These are phyloP conservation scores for Phylloporus sp. DNA, from an alignment of 768 basidiomycete genomes.

Conservation along the genomic window DNA sequence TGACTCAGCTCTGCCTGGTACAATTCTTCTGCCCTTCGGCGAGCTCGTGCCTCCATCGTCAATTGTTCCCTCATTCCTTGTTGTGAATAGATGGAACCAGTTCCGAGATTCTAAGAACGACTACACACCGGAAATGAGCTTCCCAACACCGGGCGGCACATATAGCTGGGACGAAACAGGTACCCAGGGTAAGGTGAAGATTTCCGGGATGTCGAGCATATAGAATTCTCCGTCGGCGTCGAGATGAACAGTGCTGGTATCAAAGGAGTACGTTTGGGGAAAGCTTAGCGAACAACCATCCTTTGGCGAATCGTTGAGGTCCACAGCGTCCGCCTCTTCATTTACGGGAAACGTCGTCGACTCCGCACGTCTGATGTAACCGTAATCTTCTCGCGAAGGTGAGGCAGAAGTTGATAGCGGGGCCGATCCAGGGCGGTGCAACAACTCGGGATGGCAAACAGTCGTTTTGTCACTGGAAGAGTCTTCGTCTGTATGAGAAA, in stretches of 20 bases:
- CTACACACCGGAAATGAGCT: constrained; percentile 32
- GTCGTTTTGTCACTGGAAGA: neutral
- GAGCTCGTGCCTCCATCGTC: constrained; percentile 27
- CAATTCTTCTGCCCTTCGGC: constrained; percentile 30
- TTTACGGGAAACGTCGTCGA: neutral
- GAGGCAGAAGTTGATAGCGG: neutral
- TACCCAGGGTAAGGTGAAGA: constrained; percentile 33
- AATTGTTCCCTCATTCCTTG: constrained; percentile 34
- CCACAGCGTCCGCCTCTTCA: neutral
- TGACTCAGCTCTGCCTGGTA: constrained; percentile 29
- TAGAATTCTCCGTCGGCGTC: constrained; percentile 25
- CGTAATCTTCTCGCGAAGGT: neutral
- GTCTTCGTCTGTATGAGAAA: neutral
- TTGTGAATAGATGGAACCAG: neutral
- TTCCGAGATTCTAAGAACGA: neutral
- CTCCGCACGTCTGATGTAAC: neutral
- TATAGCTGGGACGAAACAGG: constrained; percentile 26
- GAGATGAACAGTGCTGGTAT: neutral
- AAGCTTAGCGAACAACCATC: neutral
- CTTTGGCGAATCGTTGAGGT: neutral
- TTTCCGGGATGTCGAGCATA: constrained; percentile 33
- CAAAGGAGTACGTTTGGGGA: neutral
- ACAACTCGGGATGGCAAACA: neutral
- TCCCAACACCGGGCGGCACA: constrained; percentile 33
- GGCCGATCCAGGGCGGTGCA: neutral